A percentile compares a stretch with the other conserved stretches of the same genome.
Evolutionary conservation across 192 early-diverging fungal genomes (phyloP).

Genomic region (Coemansia sp.): DNA sequence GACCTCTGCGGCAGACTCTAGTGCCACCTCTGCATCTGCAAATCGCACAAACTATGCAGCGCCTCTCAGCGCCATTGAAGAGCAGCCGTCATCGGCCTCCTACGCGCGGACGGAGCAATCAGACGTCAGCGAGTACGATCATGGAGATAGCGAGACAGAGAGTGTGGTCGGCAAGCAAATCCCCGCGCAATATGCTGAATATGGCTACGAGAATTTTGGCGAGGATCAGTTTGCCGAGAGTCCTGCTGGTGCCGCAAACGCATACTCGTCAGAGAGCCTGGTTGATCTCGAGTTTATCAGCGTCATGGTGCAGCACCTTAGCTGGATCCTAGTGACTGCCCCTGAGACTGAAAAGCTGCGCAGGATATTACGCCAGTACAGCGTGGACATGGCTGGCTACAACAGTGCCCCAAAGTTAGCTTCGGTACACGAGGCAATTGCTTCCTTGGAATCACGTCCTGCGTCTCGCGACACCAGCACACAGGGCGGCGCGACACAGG

Average conservation of each 20-base stretch:
- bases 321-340: conserved; percentile 93
- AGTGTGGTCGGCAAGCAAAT: too few relatives aligned
- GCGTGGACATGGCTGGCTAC: conserved; percentile 25
- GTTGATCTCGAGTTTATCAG: conserved; percentile 78
- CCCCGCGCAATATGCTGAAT: too few relatives aligned
- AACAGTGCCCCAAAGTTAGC: conserved; percentile 16
- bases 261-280: background rate
- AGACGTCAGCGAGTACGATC: background rate
- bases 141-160: background rate
- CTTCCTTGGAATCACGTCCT: background rate
- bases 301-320: conserved; percentile 97
- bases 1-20: too few relatives aligned
- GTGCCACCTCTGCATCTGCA: too few relatives aligned
- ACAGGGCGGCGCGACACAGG: too few relatives aligned
- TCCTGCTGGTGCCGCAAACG: background rate
- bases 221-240: conserved; percentile 2
- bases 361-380: conserved; percentile 77
- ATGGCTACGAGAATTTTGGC: background rate
- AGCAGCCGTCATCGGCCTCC: background rate
- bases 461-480: background rate
- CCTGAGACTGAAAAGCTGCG: conserved; percentile 85
- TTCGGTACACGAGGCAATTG: conserved; percentile 10
- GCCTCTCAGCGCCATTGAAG: background rate
- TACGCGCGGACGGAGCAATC: too few relatives aligned
- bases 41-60: background rate